Evolutionary conservation across 2,329 filamentous ascomycete genomes (phyloP), one percentile per base, ranked within the genome.

Genomic region (Fusarium drepaniforme): DNA sequence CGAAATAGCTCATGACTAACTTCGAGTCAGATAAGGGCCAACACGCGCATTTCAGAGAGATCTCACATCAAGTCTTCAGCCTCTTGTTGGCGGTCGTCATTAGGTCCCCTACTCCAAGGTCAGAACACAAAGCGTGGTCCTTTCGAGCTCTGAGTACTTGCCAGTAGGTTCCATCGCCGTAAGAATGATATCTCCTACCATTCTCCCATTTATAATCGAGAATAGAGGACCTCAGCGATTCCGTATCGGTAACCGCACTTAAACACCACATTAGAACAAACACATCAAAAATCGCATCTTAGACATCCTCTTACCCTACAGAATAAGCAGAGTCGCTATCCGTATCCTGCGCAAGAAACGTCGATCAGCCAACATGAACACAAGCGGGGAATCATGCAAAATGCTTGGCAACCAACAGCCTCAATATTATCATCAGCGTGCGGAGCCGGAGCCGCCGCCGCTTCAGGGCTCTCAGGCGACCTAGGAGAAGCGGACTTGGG

Each of bases 171-270:
- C 72, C 72, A 16, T 74, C 72, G 8, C 64, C 72, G 3, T 74
- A 74, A 1, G 72, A 69, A 8, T 74, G 72, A 1, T 68, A 74
- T 0, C 72, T 68, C 9, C 72, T 44, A 0, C 72, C 72, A 21
- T 75, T 66, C 28, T 69, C 64, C 72, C 72, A 74, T 30, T 74
- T 74, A 16, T 74, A 74, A 33, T 75, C 64, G 21, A 60, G 13
- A 25, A 74, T 74, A 2, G 72, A 75, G 1, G 68, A 69, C 0
- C 69, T 63, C 5, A 74, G 35, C 4, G 72, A 74, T 21, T 75
- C 64, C 3, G 72, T 74, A 28, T 74, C 72, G 6, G 57, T 75
- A 5, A 72, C 8, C 9, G 30, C 28, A 25, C 60, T 65, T 33
- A 68, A 72, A 7, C 16, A 7, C 11, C 42, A 8, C 8, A 23